A percentile compares a stretch with the other conserved stretches of the same genome.
These are phyloP conservation scores for Ampelomyces quisqualis DNA, from an alignment of 2,329 filamentous ascomycete species.

Conservation along the genomic window DNA sequence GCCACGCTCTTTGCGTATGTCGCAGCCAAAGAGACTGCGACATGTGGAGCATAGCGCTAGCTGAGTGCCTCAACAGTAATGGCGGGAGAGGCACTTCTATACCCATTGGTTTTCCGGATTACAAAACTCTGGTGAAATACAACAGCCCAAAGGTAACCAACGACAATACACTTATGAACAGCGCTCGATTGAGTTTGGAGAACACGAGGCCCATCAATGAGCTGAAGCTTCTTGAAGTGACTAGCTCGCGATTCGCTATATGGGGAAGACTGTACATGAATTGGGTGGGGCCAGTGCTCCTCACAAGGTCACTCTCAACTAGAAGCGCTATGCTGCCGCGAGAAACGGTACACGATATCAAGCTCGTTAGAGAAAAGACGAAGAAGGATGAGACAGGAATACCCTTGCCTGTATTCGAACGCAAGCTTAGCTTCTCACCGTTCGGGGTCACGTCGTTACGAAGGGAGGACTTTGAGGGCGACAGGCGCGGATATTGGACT, in stretches of 20 bases:
- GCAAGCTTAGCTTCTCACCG: conserved; percentile 43
- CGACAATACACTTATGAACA: conserved; percentile 30
- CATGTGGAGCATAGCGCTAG: conserved; percentile 31
- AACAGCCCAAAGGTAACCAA: conserved; percentile 39
- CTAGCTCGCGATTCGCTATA: conserved; percentile 44
- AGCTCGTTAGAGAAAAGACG: conserved; percentile 29
- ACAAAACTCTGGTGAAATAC: conserved; percentile 41
- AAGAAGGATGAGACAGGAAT: conserved; percentile 22
- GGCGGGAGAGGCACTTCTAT: conserved; percentile 10
- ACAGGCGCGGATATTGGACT: conserved; percentile 30
- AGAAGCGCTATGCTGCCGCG: conserved; percentile 10
- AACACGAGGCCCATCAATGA: conserved; percentile 39
- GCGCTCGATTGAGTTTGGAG: conserved; percentile 30
- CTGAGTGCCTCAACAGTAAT: conserved; percentile 7
- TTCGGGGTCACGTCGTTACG: conserved; percentile 32
- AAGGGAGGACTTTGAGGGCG: conserved; percentile 30
- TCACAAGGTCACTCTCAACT: conserved; percentile 27
- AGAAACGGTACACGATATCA: conserved; percentile 30
- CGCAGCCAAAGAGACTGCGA: conserved; percentile 20
- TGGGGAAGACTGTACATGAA: conserved; percentile 34
- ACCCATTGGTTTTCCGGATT: conserved; percentile 22
- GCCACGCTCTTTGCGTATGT: conserved; percentile 28
- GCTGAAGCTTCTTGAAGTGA: conserved; percentile 35
- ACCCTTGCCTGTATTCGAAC: conserved; percentile 15
- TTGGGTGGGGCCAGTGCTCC: conserved; percentile 33